Base-by-base conservation (phyloP, 331 rosid genomes). In the Pyrus hybrid region DNA sequence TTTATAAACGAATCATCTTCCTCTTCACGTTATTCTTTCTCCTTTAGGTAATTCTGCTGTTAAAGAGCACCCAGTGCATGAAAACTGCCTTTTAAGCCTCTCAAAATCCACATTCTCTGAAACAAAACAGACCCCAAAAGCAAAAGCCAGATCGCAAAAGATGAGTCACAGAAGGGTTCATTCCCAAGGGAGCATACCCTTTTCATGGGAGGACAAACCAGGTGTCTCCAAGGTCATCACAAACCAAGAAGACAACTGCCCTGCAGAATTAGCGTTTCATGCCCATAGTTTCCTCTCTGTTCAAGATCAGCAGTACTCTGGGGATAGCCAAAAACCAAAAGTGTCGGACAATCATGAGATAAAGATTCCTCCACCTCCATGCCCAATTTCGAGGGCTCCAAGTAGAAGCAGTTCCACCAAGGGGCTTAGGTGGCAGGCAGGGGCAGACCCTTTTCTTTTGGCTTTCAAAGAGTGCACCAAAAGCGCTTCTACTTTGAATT, bases 311-410 rank as follows among this genome's bases (percentile, higher is more conserved):
- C 68, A 37, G 45, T 37, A 62, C 68, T 68, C 74, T 56, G 18
- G 75, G 60, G 45, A 17, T 7, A 35, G 28, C 21, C 35, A 51
- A 28, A 58, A 28, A 51, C 57, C 57, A 3, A 70, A 53, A 18
- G 45, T 20, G 18, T 21, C 22, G 67, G n/a, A 58, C 26, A 21
- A 63, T 18, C 23, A 67, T 33, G 67, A 25, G 41, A 22, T 58
- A 14, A 89, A 87, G 76, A 88, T 93, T 77, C 97, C 94, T 80
- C 91, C 81, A 35, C 98, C 98, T 33, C 98, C 98, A 12, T 91
- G 88, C 81, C 80, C 30, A 0, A 18, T 73, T 22, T 28, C 41
- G 6, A 84, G 74, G 71, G 85, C 76, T 67, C 88, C 88, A 3
- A 63, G 65, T 2, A 86, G 91, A 81, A 87, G 91, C 82, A 30